Evolutionary conservation across 1,284 basidiomycete species (phyloP).

Genomic region (Sporisorium graminicola): DNA sequence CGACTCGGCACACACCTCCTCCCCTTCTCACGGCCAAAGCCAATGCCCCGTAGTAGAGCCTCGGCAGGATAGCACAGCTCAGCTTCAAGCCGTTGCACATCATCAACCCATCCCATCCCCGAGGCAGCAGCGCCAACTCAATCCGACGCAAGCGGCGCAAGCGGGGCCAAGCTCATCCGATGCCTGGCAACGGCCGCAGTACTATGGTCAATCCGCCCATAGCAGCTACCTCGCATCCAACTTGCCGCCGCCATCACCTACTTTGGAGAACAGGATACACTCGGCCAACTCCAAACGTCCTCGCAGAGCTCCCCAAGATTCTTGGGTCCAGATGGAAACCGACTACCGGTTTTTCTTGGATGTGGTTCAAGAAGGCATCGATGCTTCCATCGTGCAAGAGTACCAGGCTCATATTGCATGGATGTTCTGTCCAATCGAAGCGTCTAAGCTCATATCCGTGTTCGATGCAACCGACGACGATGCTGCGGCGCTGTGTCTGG

Average conservation of each 20-base stretch:
- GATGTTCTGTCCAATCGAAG: constrained; percentile 14
- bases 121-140: neutral
- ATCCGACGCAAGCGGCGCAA: neutral
- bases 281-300: neutral
- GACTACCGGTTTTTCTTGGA: constrained; percentile 6
- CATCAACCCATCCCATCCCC: neutral
- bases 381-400: neutral
- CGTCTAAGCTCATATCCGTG: neutral
- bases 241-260: constrained; percentile 1
- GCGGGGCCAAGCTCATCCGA: too few species aligned
- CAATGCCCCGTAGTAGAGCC: neutral
- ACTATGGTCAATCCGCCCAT: constrained; percentile 13
- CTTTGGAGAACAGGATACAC: neutral
- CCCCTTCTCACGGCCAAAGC: neutral
- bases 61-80: constrained; percentile 2
- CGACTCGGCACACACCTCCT: neutral
- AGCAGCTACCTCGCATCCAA: constrained; percentile 15
- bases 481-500: constrained; percentile 4
- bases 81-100: neutral
- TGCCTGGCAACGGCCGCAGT: neutral
- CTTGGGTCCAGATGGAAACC: constrained; percentile 4
- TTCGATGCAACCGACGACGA: constrained; percentile 5
- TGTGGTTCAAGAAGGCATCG: constrained; percentile 8
- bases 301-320: neutral
- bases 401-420: constrained; percentile 8